These are phyloP conservation scores for Cordyceps militaris DNA, from an alignment of 2,329 filamentous ascomycete species.

Conservation along the genomic window DNA sequence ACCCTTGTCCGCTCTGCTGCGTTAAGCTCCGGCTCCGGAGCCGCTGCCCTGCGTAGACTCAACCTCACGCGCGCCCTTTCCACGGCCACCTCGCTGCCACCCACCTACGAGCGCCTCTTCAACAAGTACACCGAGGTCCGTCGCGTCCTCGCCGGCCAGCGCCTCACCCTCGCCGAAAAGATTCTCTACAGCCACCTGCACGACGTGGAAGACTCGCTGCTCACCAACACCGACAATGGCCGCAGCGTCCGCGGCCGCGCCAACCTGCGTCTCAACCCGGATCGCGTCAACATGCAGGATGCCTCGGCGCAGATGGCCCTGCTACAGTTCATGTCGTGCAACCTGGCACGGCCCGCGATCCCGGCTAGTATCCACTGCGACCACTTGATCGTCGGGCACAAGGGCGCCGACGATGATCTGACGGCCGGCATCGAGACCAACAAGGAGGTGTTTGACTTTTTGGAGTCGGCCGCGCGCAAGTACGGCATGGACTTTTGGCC, in stretches of 20 bases:
- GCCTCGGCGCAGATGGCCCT: slow-evolving; percentile 97
- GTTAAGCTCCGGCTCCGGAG: slow-evolving; percentile 23
- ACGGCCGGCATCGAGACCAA: slow-evolving; percentile 81
- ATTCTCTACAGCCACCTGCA: slow-evolving; percentile 95
- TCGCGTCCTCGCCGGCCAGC: slow-evolving; percentile 58
- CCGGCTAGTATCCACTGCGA: slow-evolving; percentile 98
- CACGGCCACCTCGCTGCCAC: slow-evolving; percentile 41
- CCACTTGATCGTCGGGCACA: slow-evolving; percentile 95
- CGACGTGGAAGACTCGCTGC: slow-evolving; percentile 79
- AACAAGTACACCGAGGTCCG: slow-evolving; percentile 69
- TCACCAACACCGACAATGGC: slow-evolving; percentile 77
- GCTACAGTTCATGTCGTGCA: slow-evolving; percentile 97
- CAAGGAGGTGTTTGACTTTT: slow-evolving; percentile 94
- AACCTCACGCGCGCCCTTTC: slow-evolving; percentile 28
- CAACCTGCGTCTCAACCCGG: slow-evolving; percentile 94
- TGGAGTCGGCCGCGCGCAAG: slow-evolving; percentile 84
- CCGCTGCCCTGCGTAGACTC: slow-evolving; percentile 2
- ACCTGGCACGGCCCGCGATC: slow-evolving; percentile 79
- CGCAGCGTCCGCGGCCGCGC: slow-evolving; percentile 76
- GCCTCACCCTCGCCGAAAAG: slow-evolving; percentile 90
- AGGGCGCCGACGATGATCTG: slow-evolving; percentile 80
- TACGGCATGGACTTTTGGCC: slow-evolving; percentile 97
- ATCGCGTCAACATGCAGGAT: slow-evolving; percentile 98
- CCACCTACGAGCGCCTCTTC: slow-evolving; percentile 77
- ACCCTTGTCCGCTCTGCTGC: slow-evolving; percentile 30